phyloP scores from a whole-genome alignment of 2,329 filamentous ascomycete genomes.

The Penicillium sp. region DNA sequence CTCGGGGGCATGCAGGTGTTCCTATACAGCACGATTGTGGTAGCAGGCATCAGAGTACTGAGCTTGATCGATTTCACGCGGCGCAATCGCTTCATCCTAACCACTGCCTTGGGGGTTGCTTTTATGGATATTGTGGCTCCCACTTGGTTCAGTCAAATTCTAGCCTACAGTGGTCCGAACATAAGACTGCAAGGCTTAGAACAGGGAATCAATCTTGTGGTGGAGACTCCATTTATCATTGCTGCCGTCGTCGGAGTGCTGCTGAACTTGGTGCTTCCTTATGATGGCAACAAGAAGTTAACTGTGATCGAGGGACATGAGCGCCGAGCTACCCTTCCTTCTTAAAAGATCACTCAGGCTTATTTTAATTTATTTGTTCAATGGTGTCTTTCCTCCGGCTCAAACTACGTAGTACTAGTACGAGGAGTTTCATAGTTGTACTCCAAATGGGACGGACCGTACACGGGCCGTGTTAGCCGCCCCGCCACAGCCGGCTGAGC shows the following conservation, averaged over 20 bases:
- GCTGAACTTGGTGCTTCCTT: constrained; percentile 28
- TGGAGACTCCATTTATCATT: constrained; percentile 37
- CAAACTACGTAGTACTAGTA: too few species aligned
- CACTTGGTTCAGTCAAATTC: constrained; percentile 71
- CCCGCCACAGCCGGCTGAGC: neutral
- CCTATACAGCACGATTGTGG: constrained; percentile 75
- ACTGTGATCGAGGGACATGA: neutral
- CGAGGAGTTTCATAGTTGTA: too few species aligned
- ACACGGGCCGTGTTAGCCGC: neutral
- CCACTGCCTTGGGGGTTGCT: constrained; percentile 72
- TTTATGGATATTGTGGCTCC: constrained; percentile 71
- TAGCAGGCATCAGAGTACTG: constrained; percentile 78
- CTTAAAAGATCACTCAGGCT: too few species aligned
- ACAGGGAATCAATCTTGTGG: constrained; percentile 33
- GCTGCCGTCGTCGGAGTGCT: constrained; percentile 34
- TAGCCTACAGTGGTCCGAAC: constrained; percentile 73
- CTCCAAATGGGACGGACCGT: constrained; percentile 2
- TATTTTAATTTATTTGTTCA: too few species aligned
- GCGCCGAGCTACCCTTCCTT: constrained; percentile 9
- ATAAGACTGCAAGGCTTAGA: constrained; percentile 69
- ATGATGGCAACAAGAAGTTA: constrained; percentile 6
- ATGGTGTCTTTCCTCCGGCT: too few species aligned
- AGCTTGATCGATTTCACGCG: constrained; percentile 73
- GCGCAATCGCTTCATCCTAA: constrained; percentile 80
- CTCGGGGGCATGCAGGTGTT: constrained; percentile 79